phyloP scores from a whole-genome alignment of 768 basidiomycete species.

The Pisolithus albus region DNA sequence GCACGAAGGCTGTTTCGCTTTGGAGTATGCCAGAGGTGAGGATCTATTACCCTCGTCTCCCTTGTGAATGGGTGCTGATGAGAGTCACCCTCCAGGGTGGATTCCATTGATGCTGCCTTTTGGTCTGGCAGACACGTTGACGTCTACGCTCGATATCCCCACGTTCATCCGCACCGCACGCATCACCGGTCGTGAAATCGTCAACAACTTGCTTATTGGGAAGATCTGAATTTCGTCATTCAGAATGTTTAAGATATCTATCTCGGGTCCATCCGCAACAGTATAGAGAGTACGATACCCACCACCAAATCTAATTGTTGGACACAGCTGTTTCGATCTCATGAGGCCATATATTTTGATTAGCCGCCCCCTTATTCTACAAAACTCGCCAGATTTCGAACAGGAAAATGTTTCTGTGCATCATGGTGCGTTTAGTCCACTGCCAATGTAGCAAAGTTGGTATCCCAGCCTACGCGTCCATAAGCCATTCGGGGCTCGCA shows the following conservation, averaged over 20 bases:
- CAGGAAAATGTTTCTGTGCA: no score
- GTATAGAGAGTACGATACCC: neutral
- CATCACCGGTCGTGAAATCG: conserved; percentile 79
- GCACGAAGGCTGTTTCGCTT: conserved; percentile 91
- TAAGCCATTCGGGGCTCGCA: no score
- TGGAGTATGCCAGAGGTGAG: conserved; percentile 90
- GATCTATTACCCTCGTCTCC: conserved; percentile 3
- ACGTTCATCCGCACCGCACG: conserved; percentile 73
- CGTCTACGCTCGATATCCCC: conserved; percentile 83
- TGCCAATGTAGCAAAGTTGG: no score
- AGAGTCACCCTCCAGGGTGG: conserved; percentile 62
- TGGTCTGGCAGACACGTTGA: conserved; percentile 77
- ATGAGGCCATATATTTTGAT: no score
- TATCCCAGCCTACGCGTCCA: no score
- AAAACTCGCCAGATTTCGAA: no score
- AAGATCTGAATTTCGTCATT: conserved; percentile 56
- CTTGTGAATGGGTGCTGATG: neutral
- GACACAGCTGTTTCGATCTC: no score
- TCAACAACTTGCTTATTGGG: conserved; percentile 71
- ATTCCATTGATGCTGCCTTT: conserved; percentile 96
- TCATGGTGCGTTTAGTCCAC: no score
- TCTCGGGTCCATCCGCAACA: neutral
- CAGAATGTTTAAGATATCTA: neutral
- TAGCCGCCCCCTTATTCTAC: no score
- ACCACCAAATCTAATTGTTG: no score